Percentiles rank a stretch among this genome's conserved stretches.
These are phyloP conservation scores for Cyclospora cayetanensis DNA, from an alignment of 169 alveolate genomes.

Conservation along the genomic window DNA sequence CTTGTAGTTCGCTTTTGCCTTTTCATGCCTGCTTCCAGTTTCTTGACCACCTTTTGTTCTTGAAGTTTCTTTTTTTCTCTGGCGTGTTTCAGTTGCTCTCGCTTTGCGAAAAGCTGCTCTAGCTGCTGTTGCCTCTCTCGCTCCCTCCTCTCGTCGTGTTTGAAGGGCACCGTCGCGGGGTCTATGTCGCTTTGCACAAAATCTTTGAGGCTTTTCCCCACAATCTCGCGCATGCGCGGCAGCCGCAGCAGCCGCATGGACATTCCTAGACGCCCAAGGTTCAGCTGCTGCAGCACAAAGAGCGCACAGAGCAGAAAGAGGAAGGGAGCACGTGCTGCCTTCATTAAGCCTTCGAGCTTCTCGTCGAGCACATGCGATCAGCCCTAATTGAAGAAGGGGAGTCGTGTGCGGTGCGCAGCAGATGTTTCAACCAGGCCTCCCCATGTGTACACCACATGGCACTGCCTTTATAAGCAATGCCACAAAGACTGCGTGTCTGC, in stretches of 20 bases:
- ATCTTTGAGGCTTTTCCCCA: slow-evolving; percentile 84
- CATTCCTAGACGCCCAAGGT: slow-evolving; percentile 91
- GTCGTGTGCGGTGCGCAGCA: too few relatives aligned
- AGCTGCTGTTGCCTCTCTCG: neutral
- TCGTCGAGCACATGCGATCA: too few relatives aligned
- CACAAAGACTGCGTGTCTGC: too few relatives aligned
- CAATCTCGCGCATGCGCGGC: slow-evolving; percentile 94
- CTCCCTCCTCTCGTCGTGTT: slow-evolving; percentile 23
- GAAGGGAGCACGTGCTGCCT: too few relatives aligned
- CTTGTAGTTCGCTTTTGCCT: neutral
- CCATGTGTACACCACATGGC: too few relatives aligned
- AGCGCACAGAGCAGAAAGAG: too few relatives aligned
- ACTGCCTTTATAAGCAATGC: too few relatives aligned
- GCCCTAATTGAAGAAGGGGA: too few relatives aligned
- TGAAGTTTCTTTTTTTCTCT: neutral
- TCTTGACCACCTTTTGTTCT: neutral
- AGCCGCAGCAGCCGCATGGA: slow-evolving; percentile 88
- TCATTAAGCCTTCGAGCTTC: too few relatives aligned
- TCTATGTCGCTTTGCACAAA: slow-evolving; percentile 80
- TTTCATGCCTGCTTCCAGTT: neutral
- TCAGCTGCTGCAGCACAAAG: slow-evolving; percentile 78
- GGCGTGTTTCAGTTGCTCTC: neutral
- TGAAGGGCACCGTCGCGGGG: slow-evolving; percentile 45
- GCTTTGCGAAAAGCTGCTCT: neutral
- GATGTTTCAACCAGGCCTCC: too few relatives aligned